A percentile compares a stretch with the other conserved stretches of the same genome.
Conservation (phyloP, 1,139 yeast genomes). For the Lodderomyces beijingensis region DNA sequence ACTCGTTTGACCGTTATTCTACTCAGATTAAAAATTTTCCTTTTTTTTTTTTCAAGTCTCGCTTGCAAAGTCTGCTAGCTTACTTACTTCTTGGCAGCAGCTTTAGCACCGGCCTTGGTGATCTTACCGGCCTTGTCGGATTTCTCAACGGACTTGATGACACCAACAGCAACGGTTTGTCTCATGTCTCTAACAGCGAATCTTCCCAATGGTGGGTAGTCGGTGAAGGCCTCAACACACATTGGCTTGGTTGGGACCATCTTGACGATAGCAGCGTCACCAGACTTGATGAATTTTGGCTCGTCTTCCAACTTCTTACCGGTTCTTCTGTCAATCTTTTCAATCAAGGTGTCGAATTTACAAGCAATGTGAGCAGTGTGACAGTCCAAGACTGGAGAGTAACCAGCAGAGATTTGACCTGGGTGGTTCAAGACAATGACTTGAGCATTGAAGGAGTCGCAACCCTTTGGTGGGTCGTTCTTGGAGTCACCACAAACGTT, state of each 20-base stretch:
- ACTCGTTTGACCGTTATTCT: too few relatives aligned
- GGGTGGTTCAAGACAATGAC: conserved; percentile 90
- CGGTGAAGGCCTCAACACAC: conserved; percentile 96
- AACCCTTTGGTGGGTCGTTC: conserved; percentile 87
- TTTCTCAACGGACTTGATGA: conserved; percentile 97
- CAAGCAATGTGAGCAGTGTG: conserved; percentile 96
- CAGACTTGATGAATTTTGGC: conserved; percentile 88
- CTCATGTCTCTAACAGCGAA: conserved; percentile 99
- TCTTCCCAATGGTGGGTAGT: conserved; percentile 98
- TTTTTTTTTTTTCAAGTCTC: too few relatives aligned
- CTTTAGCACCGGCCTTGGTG: conserved; percentile 99
- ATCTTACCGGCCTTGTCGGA: conserved; percentile 95
- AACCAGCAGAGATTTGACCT: conserved; percentile 90
- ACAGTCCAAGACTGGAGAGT: conserved; percentile 92
- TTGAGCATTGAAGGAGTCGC: conserved; percentile 84
- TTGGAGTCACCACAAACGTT: conserved; percentile 94
- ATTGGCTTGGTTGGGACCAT: conserved; percentile 93
- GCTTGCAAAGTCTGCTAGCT: too few relatives aligned
- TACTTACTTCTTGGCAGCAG: conserved; percentile 86
- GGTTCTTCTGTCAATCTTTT: conserved; percentile 92
- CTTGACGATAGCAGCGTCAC: conserved; percentile 92
- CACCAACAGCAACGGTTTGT: conserved; percentile 99
- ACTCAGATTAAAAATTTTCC: too few relatives aligned
- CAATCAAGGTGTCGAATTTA: conserved; percentile 77
- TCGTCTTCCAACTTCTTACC: conserved; percentile 81